Evolutionary conservation across 2,329 filamentous ascomycete genomes (phyloP), one percentile per base, ranked within the genome.

Genomic region (Colletotrichum simmondsii): DNA sequence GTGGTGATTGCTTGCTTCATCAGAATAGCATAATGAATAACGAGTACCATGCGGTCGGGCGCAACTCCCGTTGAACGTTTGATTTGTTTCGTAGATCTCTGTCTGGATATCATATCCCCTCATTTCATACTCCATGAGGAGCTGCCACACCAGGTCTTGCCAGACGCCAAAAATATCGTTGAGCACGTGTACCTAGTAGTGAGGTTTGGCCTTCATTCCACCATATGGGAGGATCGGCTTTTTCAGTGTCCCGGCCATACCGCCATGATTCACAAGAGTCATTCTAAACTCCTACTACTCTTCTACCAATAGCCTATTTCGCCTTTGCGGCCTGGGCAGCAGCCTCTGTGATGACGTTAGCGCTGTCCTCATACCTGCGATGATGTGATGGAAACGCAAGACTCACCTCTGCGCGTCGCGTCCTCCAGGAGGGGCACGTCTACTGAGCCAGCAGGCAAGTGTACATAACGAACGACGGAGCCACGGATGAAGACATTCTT

Each of bases 401-500:
- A 77, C 84, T 78, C 85, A 94, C 94, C 94, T 91, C 94, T 92
- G 82, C 94, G 91, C 73, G 94, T 97, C 24, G 95, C 95, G 85
- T 98, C 95, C 85, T 98, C 95, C 74, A 98, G 84, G 75, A 98
- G 84, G 42, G 94, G 93, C 30, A 95, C 93, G 80, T 98, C 95
- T 52, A 98, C 95, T 56, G 94, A 93, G 32, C 88, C 89, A 8
- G 92, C 92, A 0, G 95, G 95, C 63, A 98, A 86, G 82, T 98
- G 94, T 62, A 98, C 95, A 80, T 98, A 98, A 77, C 95, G 90
- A 75, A 98, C 95, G 57, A 98, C 95, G 69, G 94, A 97, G 37
- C 95, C 95, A 79, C 95, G 91, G 79, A 98, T 97, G 81, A 98
- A 98, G 84, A 98, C 95, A 80, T 97, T 98, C 87, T 97, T 97